Percentiles rank a stretch among this genome's conserved stretches.
These are phyloP conservation scores for Annulohypoxylon maeteangense DNA, from an alignment of 495 filamentous ascomycete genomes.

Conservation along the genomic window DNA sequence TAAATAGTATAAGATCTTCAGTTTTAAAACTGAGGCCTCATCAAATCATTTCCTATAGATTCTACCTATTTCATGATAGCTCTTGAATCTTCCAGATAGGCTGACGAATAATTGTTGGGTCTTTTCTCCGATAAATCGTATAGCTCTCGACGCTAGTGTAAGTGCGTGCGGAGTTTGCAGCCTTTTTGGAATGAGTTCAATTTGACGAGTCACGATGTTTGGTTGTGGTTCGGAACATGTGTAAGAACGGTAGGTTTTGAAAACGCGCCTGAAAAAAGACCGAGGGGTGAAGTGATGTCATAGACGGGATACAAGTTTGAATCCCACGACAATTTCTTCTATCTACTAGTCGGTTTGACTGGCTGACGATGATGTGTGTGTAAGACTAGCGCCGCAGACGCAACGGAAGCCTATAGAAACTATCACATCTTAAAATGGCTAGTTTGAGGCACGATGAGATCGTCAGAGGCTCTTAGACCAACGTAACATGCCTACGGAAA, in stretches of 20 bases:
- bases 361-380: constrained; percentile 1
- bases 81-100: neutral
- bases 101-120: neutral
- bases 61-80: neutral
- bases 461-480: constrained; percentile 33
- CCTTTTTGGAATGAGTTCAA: constrained; percentile 5
- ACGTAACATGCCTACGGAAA: constrained; percentile 10
- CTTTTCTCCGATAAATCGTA: constrained; percentile 4
- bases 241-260: constrained; percentile 28
- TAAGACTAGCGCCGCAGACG: constrained; percentile 17
- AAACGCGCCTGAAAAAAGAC: constrained; percentile 15
- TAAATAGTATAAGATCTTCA: constrained; percentile 26
- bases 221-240: constrained; percentile 24
- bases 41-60: constrained; percentile 6
- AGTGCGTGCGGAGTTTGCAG: constrained; percentile 2
- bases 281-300: constrained; percentile 37
- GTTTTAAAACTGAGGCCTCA: constrained; percentile 3
- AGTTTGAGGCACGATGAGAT: constrained; percentile 41
- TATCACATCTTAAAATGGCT: constrained; percentile 19
- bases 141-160: constrained; percentile 7
- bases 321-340: constrained; percentile 29
- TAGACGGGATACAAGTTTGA: constrained; percentile 7
- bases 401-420: constrained; percentile 18
- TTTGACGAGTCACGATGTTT: constrained; percentile 31
- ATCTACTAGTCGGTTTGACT: constrained; percentile 13